These are phyloP conservation scores for Pichia eremophila DNA, from an alignment of 805 yeast genomes.

Conservation along the genomic window DNA sequence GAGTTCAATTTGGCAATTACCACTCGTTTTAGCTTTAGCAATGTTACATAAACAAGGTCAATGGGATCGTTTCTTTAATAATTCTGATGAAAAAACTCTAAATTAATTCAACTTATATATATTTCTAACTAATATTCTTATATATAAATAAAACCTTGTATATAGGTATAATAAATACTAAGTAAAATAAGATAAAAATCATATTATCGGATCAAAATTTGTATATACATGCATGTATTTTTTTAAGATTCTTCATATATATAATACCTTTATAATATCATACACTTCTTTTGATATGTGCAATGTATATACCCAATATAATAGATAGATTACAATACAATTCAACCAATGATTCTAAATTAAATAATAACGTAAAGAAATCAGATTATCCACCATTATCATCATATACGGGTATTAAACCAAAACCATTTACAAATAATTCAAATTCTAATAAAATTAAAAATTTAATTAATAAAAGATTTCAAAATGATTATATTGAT, in stretches of 20 bases:
- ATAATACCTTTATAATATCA: too few relatives aligned
- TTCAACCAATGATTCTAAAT: background rate
- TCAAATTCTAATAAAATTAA: background rate
- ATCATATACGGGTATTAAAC: slow-evolving; percentile 3
- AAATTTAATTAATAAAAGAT: background rate
- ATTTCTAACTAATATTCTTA: too few relatives aligned
- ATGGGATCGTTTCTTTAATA: slow-evolving; percentile 64
- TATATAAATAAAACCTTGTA: too few relatives aligned
- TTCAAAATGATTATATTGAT: slow-evolving; percentile 5
- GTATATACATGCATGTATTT: too few relatives aligned
- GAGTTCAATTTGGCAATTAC: slow-evolving; percentile 92
- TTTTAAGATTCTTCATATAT: too few relatives aligned
- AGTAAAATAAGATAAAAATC: too few relatives aligned
- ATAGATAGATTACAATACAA: background rate
- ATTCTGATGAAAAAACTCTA: slow-evolving; percentile 16
- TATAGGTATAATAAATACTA: too few relatives aligned
- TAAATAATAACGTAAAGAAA: slow-evolving; percentile 9
- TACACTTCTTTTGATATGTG: background rate
- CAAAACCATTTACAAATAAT: slow-evolving; percentile 6
- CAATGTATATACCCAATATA: slow-evolving; percentile 42
- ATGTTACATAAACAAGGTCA: slow-evolving; percentile 93
- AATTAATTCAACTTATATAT: background rate
- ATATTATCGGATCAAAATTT: too few relatives aligned
- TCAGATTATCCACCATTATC: slow-evolving; percentile 11
- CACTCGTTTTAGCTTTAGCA: slow-evolving; percentile 80